Conservation (phyloP, 148 eudicot genomes). For the Diospyros lotus region DNA sequence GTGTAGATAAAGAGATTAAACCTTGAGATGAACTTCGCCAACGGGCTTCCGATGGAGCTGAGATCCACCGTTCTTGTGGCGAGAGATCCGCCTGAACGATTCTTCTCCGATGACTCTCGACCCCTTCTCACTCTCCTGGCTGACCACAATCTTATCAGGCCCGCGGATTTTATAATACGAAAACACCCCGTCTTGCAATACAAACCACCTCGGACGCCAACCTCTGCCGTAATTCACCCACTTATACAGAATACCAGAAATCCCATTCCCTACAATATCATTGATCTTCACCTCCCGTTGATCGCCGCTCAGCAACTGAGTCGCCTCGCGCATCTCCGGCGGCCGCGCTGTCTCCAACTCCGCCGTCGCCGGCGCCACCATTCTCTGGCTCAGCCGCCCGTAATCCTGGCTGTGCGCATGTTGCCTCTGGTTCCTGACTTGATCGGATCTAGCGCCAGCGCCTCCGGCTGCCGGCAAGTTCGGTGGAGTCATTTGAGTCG, state of each 20-base stretch:
- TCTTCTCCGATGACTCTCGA: conserved; percentile 72
- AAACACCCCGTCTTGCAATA: conserved; percentile 79
- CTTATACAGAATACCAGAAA: conserved; percentile 63
- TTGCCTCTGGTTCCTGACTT: not conserved
- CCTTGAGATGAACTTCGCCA: conserved; percentile 94
- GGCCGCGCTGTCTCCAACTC: not conserved
- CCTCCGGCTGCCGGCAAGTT: not conserved
- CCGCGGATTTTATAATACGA: conserved; percentile 83
- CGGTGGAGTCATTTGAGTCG: not conserved
- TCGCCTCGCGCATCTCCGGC: not conserved
- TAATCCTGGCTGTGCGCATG: not conserved
- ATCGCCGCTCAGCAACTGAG: conserved; percentile 22
- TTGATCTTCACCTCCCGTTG: conserved; percentile 48
- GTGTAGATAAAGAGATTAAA: conserved; percentile 5
- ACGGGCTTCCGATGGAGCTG: conserved; percentile 41
- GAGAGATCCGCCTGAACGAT: conserved; percentile 41
- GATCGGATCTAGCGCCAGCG: not conserved
- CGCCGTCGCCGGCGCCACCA: conserved; percentile 4
- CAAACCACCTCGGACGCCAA: conserved; percentile 87
- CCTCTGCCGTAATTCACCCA: conserved; percentile 96
- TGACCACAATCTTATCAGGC: conserved; percentile 52
- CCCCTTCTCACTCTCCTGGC: conserved; percentile 47
- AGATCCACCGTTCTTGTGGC: conserved; percentile 15
- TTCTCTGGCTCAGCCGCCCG: conserved; percentile 3
- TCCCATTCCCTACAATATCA: conserved; percentile 63